Base-by-base conservation (phyloP, 2,329 filamentous ascomycete genomes). In the Talaromyces sp. region DNA sequence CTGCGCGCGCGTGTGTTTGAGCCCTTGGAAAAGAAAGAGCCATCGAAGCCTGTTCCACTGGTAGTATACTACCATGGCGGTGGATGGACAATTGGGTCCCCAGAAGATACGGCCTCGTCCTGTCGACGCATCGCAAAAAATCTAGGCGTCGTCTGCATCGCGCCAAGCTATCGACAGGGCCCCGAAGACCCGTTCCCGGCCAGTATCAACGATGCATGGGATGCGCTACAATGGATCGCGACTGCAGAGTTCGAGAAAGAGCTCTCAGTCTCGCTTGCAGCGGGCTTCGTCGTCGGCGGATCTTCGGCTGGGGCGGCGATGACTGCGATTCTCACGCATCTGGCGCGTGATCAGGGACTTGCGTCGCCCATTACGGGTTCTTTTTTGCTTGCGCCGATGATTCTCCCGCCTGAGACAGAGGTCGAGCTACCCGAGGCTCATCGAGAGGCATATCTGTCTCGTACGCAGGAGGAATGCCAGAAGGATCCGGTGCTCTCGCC, bases 231-330 rank as follows among this genome's bases (percentile, higher is more conserved):
- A 17, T 75, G 68, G 66, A 68, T 76, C 0, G 67, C 68, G 2
- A 8, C 35, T 12, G 69, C 69, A 0, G 63, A 70, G 1, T 71
- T 68, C 1, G 76, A 76, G 4, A 71, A 68, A 1, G 76, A 76
- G 3, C 77, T 78, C 64, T 75, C 74, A 57, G 71, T 8, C 76
- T 76, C 10, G 74, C 74, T 77, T 0, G 67, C 69, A 5, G 70
- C 71, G 12, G 81, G 80, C 0, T 82, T 83, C 62, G 62, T 83
- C n/a, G 60, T 82, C 12, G 80, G 79, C 17, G 81, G 81, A 0
- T 74, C 75, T 1, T 81, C 77, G 11, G 79, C 81, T 0, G 80
- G 80, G 10, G 80, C 67, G 1, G 74, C 72, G 1, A 66, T 79
- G 6, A 70, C 68, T 1, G 69, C 70, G 2, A 65, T 71, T 2